Percentiles rank a stretch among this genome's conserved stretches.
Evolutionary conservation across 345 rosid genomes (phyloP).

Genomic region (Reutealis trisperma): DNA sequence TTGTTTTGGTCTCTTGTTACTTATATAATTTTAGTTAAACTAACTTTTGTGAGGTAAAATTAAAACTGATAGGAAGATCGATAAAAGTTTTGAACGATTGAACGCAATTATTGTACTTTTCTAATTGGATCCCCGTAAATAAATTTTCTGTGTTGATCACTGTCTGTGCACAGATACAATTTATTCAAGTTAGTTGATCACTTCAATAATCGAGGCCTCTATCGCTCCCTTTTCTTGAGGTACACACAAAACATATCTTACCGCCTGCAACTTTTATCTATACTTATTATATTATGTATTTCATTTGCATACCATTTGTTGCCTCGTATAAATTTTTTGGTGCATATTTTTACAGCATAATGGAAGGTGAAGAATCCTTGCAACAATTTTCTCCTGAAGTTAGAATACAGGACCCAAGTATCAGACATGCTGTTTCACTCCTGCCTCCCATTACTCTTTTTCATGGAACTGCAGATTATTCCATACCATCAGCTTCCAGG

Average conservation of each 20-base stretch:
- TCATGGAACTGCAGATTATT: conserved; percentile 33
- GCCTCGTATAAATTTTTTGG: not conserved
- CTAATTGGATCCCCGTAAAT: no score
- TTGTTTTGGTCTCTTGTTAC: no score
- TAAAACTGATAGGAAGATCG: no score
- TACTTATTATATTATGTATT: not conserved
- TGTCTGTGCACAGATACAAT: conserved; percentile 33
- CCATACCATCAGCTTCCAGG: conserved; percentile 35
- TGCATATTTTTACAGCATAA: conserved; percentile 23
- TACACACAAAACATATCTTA: not conserved
- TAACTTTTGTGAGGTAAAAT: no score
- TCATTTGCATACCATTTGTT: not conserved
- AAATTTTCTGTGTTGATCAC: no score
- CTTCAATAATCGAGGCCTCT: conserved; percentile 32
- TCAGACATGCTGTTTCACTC: conserved; percentile 25
- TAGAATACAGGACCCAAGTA: conserved; percentile 26
- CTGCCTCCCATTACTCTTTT: conserved; percentile 34
- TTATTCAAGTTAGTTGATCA: conserved; percentile 32
- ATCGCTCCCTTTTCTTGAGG: conserved; percentile 39
- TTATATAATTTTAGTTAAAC: no score
- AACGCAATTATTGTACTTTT: no score
- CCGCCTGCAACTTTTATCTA: not conserved
- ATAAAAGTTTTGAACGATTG: no score
- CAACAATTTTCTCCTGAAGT: conserved; percentile 32
- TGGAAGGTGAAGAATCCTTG: conserved; percentile 38